Evolutionary conservation across 257 asterid species (phyloP).

Genomic region (Forsythia viridissima): DNA sequence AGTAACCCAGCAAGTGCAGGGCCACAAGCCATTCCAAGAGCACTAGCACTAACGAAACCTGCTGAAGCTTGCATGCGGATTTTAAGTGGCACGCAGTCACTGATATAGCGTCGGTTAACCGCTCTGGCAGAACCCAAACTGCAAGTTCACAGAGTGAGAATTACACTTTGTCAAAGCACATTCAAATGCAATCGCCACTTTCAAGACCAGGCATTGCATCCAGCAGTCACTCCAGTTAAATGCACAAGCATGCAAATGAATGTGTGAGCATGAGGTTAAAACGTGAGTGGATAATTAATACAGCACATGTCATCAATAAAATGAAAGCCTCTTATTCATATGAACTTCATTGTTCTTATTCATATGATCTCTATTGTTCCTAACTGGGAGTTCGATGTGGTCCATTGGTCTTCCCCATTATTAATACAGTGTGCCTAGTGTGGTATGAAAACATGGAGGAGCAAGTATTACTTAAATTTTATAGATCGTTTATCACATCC

Average conservation of each 20-base stretch:
- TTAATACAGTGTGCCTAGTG: not conserved
- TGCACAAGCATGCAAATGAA: not conserved
- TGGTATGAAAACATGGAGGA: slow-evolving; percentile 11
- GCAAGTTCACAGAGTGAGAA: slow-evolving; percentile 32
- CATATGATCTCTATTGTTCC: not conserved
- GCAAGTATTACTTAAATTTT: slow-evolving; percentile 5
- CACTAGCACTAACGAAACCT: slow-evolving; percentile 98
- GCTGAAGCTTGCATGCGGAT: slow-evolving; percentile 97
- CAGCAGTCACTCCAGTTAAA: slow-evolving; percentile 12
- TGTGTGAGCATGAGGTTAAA: not conserved
- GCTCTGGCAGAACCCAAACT: slow-evolving; percentile 99
- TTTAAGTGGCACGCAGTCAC: slow-evolving; percentile 94
- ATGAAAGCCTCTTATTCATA: not conserved
- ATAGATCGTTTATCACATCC: not conserved
- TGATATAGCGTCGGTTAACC: slow-evolving; percentile 90
- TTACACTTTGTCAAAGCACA: slow-evolving; percentile 16
- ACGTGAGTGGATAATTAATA: not conserved
- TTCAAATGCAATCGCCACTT: slow-evolving; percentile 19
- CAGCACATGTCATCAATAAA: slow-evolving; percentile 7
- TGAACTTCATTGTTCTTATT: not conserved
- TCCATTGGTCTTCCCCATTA: not conserved
- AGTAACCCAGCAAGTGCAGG: slow-evolving; percentile 96
- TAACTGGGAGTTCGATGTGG: not conserved
- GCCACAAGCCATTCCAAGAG: slow-evolving; percentile 99
- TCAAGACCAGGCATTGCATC: slow-evolving; percentile 9